Conservation (phyloP, 345 rosid species). For the Dipteronia dyeriana region DNA sequence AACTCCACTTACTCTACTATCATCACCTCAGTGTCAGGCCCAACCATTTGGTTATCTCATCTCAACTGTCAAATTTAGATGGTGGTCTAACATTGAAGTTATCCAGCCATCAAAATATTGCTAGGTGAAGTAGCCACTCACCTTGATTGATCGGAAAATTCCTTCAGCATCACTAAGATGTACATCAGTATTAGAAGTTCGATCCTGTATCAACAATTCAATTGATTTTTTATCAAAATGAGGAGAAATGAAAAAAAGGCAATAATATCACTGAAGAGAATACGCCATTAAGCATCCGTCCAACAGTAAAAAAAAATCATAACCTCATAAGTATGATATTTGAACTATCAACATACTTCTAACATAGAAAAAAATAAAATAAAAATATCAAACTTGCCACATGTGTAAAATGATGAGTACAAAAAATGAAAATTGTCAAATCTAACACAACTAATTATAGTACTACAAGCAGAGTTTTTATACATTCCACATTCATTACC, state of each 20-base stretch:
- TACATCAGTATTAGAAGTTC: conserved; percentile 55
- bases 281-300: background rate
- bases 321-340: background rate
- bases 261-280: background rate
- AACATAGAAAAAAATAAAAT: background rate
- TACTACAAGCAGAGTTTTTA: background rate
- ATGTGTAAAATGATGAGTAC: background rate
- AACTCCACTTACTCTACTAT: conserved; percentile 11
- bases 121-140: conserved; percentile 35
- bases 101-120: conserved; percentile 10
- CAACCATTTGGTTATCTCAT: conserved; percentile 8
- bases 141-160: conserved; percentile 81
- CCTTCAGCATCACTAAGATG: conserved; percentile 75
- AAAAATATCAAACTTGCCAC: background rate
- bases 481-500: conserved; percentile 49
- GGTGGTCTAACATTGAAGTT: background rate
- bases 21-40: conserved; percentile 19
- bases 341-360: background rate
- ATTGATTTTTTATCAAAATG: background rate
- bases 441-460: background rate
- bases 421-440: background rate
- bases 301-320: conserved; percentile 6
- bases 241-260: conserved; percentile 11
- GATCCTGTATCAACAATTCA: conserved; percentile 51
- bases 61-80: background rate